Conservation (phyloP, 1,284 basidiomycete genomes). For the Marasmius tenuissimus region DNA sequence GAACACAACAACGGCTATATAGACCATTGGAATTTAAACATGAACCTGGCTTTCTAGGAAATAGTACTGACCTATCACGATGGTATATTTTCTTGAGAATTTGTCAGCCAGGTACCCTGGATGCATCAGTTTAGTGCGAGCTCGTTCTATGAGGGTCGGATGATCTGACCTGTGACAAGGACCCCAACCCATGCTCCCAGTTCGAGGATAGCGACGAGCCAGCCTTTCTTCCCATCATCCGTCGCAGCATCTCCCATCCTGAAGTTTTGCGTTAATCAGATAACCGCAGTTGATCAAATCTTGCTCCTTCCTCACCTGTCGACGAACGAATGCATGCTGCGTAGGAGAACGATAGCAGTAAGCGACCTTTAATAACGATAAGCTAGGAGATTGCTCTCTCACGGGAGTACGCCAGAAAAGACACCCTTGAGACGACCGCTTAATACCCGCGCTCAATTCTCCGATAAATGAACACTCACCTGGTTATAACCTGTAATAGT, state of each 20-base stretch:
- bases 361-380: not conserved
- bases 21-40: conserved; percentile 1
- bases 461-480: conserved; percentile 29
- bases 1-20: conserved; percentile 61
- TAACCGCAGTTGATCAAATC: not conserved
- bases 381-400: conserved; percentile 16
- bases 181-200: conserved; percentile 74
- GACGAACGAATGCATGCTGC: conserved; percentile 58
- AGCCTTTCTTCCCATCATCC: conserved; percentile 56
- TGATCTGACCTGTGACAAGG: conserved; percentile 46
- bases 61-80: conserved; percentile 51
- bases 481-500: conserved; percentile 57
- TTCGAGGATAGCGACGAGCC: conserved; percentile 70
- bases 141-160: not conserved
- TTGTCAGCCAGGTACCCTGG: conserved; percentile 68
- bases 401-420: conserved; percentile 70
- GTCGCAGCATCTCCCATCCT: conserved; percentile 57
- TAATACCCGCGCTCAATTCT: not conserved
- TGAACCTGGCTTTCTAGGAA: not conserved
- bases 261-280: conserved; percentile 14
- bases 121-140: not conserved
- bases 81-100: conserved; percentile 71
- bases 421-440: conserved; percentile 48
- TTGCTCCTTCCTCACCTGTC: conserved; percentile 10
- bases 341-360: conserved; percentile 1